Percentiles rank a stretch among this genome's conserved stretches.
Evolutionary conservation across 2,329 filamentous ascomycete genomes (phyloP).

Genomic region (Penicillium sp.): DNA sequence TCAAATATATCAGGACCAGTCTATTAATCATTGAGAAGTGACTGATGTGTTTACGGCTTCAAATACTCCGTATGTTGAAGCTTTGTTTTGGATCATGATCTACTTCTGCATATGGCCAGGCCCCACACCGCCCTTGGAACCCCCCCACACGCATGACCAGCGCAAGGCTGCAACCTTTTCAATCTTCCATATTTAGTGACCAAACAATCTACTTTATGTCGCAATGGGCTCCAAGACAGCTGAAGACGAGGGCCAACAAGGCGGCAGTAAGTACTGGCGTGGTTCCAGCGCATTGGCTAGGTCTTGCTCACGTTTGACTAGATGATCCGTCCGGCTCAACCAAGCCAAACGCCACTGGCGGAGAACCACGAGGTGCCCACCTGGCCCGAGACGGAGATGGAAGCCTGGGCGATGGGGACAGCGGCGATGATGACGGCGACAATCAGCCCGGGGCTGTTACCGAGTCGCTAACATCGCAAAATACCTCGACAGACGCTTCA

Average conservation of each 20-base stretch:
- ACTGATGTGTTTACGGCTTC: background rate
- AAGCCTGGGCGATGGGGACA: slow-evolving; percentile 35
- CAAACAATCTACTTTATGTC: slow-evolving; percentile 19
- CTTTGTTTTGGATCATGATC: background rate
- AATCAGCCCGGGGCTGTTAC: slow-evolving; percentile 15
- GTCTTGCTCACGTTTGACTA: slow-evolving; percentile 6
- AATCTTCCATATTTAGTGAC: background rate
- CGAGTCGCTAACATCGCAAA: slow-evolving; percentile 18
- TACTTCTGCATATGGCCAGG: background rate
- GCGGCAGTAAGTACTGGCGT: slow-evolving; percentile 30
- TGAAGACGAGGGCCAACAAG: slow-evolving; percentile 36
- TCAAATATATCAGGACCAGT: too few species aligned
- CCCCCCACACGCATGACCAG: background rate
- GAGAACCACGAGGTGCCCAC: slow-evolving; percentile 45
- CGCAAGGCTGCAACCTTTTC: background rate
- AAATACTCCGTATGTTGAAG: background rate
- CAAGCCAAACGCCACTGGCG: slow-evolving; percentile 31
- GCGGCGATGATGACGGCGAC: slow-evolving; percentile 22
- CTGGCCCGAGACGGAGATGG: slow-evolving; percentile 47
- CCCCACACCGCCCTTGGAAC: slow-evolving; percentile 6
- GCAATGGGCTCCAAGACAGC: slow-evolving; percentile 45
- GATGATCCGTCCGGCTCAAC: slow-evolving; percentile 25
- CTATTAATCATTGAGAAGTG: fast-evolving
- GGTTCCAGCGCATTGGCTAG: slow-evolving; percentile 1
- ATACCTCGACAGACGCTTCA: slow-evolving; percentile 40